These are phyloP conservation scores for Ceratocystis alfenasii DNA, from an alignment of 2,329 filamentous ascomycete species.

Conservation along the genomic window DNA sequence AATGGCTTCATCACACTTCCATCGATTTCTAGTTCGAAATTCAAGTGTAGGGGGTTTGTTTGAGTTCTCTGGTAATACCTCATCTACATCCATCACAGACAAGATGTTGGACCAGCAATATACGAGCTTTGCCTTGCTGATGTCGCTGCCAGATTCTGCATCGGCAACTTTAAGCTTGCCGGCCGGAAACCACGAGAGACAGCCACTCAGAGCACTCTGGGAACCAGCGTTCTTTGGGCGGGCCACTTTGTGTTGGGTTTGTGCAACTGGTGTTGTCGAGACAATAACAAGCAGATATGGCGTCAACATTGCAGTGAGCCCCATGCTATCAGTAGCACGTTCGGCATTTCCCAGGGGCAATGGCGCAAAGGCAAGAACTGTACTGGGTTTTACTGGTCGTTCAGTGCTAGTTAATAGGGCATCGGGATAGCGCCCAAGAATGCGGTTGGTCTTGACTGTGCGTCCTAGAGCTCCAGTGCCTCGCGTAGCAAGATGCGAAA, in stretches of 20 bases:
- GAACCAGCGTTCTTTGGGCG: conserved; percentile 82
- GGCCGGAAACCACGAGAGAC: conserved; percentile 91
- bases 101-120: conserved; percentile 99
- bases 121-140: conserved; percentile 74
- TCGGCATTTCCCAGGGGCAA: conserved; percentile 91
- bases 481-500: conserved; percentile 87
- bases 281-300: conserved; percentile 94
- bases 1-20: conserved; percentile 89
- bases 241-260: conserved; percentile 89
- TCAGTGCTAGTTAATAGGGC: conserved; percentile 44
- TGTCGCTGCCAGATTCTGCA: conserved; percentile 50
- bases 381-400: conserved; percentile 76
- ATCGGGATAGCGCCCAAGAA: conserved; percentile 81
- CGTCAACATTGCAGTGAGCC: conserved; percentile 86
- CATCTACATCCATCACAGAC: conserved; percentile 79
- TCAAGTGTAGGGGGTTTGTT: conserved; percentile 67
- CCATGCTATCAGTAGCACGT: conserved; percentile 73
- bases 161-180: conserved; percentile 77
- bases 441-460: conserved; percentile 76
- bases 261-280: conserved; percentile 88
- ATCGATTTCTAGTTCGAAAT: conserved; percentile 74
- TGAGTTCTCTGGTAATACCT: conserved; percentile 53
- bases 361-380: conserved; percentile 81
- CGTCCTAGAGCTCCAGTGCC: conserved; percentile 78
- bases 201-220: conserved; percentile 86